phyloP scores from a whole-genome alignment of 1,284 basidiomycete genomes.

The Uromyces viciae-fabae region DNA sequence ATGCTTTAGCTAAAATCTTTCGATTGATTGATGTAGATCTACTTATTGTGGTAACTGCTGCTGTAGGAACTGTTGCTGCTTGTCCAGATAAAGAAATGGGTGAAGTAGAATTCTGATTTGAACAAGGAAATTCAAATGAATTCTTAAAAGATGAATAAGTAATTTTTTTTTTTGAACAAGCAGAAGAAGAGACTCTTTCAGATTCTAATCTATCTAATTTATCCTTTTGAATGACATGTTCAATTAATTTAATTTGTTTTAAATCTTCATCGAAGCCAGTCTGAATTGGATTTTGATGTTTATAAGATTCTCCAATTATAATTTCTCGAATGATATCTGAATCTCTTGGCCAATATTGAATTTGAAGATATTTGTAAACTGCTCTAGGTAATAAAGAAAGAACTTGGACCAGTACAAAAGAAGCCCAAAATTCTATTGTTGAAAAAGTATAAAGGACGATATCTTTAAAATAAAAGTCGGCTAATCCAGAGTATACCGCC shows the following conservation, averaged over 20 bases:
- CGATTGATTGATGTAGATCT: slow-evolving; percentile 21
- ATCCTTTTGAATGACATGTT: slow-evolving; percentile 44
- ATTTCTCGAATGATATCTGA: slow-evolving; percentile 45
- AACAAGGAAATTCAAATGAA: too few species aligned
- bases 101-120: too few species aligned
- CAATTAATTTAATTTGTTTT: slow-evolving; percentile 33
- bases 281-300: background rate
- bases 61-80: background rate
- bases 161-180: too few species aligned
- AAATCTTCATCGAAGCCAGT: slow-evolving; percentile 38
- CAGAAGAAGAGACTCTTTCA: background rate
- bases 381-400: slow-evolving; percentile 71
- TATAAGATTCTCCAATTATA: slow-evolving; percentile 31
- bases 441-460: slow-evolving; percentile 67
- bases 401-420: slow-evolving; percentile 66
- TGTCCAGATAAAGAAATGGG: background rate
- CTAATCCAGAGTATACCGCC: slow-evolving; percentile 36
- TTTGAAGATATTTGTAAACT: slow-evolving; percentile 66
- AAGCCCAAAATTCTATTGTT: slow-evolving; percentile 75
- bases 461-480: slow-evolving; percentile 36
- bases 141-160: too few species aligned
- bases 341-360: slow-evolving; percentile 69
- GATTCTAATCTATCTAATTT: slow-evolving; percentile 25
- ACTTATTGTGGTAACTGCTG: background rate
- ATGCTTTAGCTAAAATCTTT: background rate